These are phyloP conservation scores for Chalciporus sp. DNA, from an alignment of 1,284 basidiomycete species.

Conservation along the genomic window DNA sequence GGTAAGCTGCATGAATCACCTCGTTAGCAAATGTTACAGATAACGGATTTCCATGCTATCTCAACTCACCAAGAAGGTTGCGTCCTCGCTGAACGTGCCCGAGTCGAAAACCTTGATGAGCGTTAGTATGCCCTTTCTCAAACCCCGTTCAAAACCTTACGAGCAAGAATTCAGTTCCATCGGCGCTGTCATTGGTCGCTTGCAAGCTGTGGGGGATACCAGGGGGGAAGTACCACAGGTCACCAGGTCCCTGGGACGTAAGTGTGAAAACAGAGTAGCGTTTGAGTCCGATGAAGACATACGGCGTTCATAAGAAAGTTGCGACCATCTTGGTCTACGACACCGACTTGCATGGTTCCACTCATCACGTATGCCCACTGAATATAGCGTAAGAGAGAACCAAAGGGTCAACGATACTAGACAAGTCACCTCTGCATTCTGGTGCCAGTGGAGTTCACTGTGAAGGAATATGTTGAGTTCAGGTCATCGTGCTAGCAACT, in stretches of 20 bases:
- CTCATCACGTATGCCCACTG: conserved; percentile 69
- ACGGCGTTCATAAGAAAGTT: conserved; percentile 64
- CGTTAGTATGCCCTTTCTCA: too few relatives aligned
- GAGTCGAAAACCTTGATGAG: too few relatives aligned
- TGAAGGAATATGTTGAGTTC: neutral
- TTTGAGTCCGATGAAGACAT: conserved; percentile 16
- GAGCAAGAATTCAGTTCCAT: conserved; percentile 71
- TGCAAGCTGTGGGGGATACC: conserved; percentile 69
- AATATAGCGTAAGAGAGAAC: neutral
- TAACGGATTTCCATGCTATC: neutral
- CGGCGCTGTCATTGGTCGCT: conserved; percentile 53
- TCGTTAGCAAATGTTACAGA: neutral
- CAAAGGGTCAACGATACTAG: neutral
- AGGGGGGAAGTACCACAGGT: conserved; percentile 69
- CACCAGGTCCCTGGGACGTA: conserved; percentile 30
- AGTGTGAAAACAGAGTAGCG: neutral
- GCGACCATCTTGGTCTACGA: conserved; percentile 60
- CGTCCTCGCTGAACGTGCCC: conserved; percentile 67
- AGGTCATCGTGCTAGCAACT: neutral
- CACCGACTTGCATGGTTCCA: conserved; percentile 62
- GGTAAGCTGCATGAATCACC: conserved; percentile 7
- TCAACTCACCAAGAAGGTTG: conserved; percentile 55
- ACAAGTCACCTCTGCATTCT: conserved; percentile 49
- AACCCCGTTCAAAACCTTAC: too few relatives aligned
- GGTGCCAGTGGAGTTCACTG: conserved; percentile 78